Evolutionary conservation across 495 filamentous ascomycete genomes (phyloP), one percentile per base, ranked within the genome.

Genomic region (Coniosporium apollinis): DNA sequence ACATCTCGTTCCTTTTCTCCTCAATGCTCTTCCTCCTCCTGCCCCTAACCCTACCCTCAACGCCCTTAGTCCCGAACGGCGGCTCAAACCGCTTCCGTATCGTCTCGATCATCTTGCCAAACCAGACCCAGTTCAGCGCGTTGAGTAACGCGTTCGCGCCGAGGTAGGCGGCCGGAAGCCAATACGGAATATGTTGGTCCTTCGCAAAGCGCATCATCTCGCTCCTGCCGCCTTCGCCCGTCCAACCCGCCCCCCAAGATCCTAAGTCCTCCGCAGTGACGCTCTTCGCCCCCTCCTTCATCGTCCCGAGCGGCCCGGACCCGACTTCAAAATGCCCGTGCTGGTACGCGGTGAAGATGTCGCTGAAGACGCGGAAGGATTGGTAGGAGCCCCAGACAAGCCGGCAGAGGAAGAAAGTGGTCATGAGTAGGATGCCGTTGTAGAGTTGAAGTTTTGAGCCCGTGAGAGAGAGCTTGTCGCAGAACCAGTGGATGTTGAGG

Each of bases 401-500:
- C 37, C 89, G 83, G 55, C 82, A 91, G 55, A 55, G 68, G 64
- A 92, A 89, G 64, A 99, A 99, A 30, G 70, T 74, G 29, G 49
- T 39, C 30, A 82, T 61, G 13, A 85, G 69, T 39, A 67, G 44
- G 53, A 87, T 72, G 47, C 85, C 85, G 55, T 94, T 94, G 58
- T 86, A 80, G 47, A 87, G 74, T 58, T 94, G 85, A 30, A 69
- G 43, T 11, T 56, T 65, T 41, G 79, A 79, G 34, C 89, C 89
- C 16, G 91, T 99, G 69, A 93, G 77, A 54, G 80, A 74, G 48
- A 94, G 66, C 61, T 99, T 99, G 64, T 99, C 89, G 51, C 79
- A 86, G 69, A 99, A 96, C 89, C 89, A 99, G 67, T 99, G 89
- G 59, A 96, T 80, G 55, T 93, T 91, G 49, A 91, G 74, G 62